Conservation (phyloP, 441 rosid genomes). For the Raphanus hybrid region DNA sequence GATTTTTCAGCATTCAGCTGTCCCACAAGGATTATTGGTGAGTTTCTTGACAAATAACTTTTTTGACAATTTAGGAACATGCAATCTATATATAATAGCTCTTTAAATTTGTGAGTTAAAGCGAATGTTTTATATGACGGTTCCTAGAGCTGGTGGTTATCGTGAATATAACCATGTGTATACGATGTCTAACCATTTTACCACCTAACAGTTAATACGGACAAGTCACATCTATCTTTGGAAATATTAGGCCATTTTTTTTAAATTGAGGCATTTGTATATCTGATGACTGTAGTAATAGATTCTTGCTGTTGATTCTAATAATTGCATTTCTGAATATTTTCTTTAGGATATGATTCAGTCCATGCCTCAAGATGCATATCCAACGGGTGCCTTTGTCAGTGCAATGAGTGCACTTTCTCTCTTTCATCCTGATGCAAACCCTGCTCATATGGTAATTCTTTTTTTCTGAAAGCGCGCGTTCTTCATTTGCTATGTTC, state of each 20-base stretch:
- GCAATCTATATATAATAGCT: not conserved
- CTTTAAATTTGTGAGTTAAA: not conserved
- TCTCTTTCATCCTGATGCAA: conserved; percentile 89
- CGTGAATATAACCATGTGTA: not conserved
- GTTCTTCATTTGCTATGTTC: not conserved
- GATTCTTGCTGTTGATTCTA: not conserved
- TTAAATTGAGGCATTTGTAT: not conserved
- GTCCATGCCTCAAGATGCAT: conserved; percentile 90
- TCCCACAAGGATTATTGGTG: conserved; percentile 93
- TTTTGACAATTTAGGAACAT: not conserved
- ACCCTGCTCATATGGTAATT: conserved; percentile 81
- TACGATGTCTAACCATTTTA: not conserved
- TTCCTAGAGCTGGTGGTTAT: not conserved
- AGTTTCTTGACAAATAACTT: not conserved
- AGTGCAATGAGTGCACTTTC: conserved; percentile 94
- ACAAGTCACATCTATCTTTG: not conserved
- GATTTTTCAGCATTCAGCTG: conserved; percentile 91
- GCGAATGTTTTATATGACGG: not conserved
- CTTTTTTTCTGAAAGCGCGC: not conserved
- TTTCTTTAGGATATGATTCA: conserved; percentile 79
- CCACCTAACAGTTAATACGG: not conserved
- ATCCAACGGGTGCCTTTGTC: conserved; percentile 82
- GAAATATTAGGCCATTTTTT: not conserved
- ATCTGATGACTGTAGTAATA: not conserved
- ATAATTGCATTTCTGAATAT: not conserved